Evolutionary conservation across 176 grass and related monocot species (phyloP).

Genomic region (Poa pratensis): DNA sequence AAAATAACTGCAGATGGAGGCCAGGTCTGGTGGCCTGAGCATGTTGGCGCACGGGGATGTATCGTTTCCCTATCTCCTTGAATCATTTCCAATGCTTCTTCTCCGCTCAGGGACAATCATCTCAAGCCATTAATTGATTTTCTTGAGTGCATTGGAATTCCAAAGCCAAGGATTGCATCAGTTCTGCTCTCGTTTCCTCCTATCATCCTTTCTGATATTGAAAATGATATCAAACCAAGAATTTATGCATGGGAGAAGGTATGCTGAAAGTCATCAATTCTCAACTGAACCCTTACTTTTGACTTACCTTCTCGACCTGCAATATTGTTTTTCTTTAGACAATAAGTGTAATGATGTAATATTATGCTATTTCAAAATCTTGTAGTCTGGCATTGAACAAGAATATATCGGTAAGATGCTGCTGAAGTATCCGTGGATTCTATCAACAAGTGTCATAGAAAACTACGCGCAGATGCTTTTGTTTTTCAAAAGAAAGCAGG

Average conservation of each 20-base stretch:
- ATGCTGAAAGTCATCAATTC: constrained; percentile 17
- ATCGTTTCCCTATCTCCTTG: constrained; percentile 75
- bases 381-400: constrained; percentile 71
- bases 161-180: constrained; percentile 47
- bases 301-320: neutral
- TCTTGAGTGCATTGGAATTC: constrained; percentile 49
- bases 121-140: constrained; percentile 63
- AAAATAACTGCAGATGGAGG: constrained; percentile 76
- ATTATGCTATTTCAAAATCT: constrained; percentile 43
- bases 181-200: constrained; percentile 78
- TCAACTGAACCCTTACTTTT: constrained; percentile 5
- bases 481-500: constrained; percentile 73
- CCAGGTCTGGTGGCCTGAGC: constrained; percentile 74
- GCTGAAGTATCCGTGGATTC: constrained; percentile 91
- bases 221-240: constrained; percentile 75
- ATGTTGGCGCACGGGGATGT: constrained; percentile 66
- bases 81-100: constrained; percentile 93
- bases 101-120: constrained; percentile 65
- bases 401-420: constrained; percentile 65
- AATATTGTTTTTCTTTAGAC: neutral
- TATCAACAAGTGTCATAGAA: constrained; percentile 75
- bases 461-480: constrained; percentile 67
- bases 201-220: constrained; percentile 64
- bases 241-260: constrained; percentile 80
- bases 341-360: constrained; percentile 19